Percentiles rank a stretch among this genome's conserved stretches.
phyloP scores from a whole-genome alignment of 345 rosid genomes.

The Euclidium syriacum region DNA sequence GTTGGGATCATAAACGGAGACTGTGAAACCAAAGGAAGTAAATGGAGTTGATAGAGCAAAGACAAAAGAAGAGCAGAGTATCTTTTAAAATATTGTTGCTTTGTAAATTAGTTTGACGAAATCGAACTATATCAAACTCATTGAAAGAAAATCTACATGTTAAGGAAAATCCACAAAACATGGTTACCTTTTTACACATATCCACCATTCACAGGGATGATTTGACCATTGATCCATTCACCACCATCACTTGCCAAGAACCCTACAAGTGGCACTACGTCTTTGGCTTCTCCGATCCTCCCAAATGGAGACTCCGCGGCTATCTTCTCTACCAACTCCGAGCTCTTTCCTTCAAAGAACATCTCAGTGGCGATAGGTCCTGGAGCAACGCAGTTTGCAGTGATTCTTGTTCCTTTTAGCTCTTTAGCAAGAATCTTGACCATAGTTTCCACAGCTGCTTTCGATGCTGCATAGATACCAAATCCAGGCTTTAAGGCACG shows the following conservation, averaged over 20 bases:
- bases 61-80: too few species aligned
- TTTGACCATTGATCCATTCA: slow-evolving; percentile 46
- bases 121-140: not conserved
- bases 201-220: slow-evolving; percentile 42
- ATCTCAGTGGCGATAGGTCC: slow-evolving; percentile 45
- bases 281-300: slow-evolving; percentile 35
- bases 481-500: slow-evolving; percentile 8
- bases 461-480: slow-evolving; percentile 37
- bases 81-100: too few species aligned
- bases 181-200: slow-evolving; percentile 8
- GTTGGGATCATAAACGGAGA: too few species aligned
- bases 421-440: slow-evolving; percentile 43
- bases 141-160: not conserved
- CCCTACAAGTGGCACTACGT: slow-evolving; percentile 41
- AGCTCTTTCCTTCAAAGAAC: slow-evolving; percentile 35
- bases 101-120: too few species aligned
- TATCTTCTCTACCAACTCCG: slow-evolving; percentile 29
- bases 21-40: too few species aligned
- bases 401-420: slow-evolving; percentile 45
- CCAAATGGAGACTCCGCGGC: slow-evolving; percentile 30
- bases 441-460: slow-evolving; percentile 46
- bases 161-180: not conserved
- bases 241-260: slow-evolving; percentile 46
- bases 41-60: too few species aligned
- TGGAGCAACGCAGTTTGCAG: slow-evolving; percentile 49